Conservation (phyloP, 805 yeast species). For the Candida oleophila region DNA sequence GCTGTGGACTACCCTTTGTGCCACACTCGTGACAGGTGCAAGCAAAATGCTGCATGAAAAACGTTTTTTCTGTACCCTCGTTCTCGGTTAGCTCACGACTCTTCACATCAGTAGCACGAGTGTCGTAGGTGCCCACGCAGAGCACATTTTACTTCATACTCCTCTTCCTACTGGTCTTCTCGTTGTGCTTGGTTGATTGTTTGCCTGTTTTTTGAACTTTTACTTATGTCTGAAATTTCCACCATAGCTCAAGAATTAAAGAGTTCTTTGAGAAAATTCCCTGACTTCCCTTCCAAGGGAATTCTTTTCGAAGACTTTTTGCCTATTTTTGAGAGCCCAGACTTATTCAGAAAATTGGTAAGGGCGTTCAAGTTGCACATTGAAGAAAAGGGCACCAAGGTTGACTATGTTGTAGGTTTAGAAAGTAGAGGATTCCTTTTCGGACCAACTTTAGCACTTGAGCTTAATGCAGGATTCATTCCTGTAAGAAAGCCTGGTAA, state of each 20-base stretch:
- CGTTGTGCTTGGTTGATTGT: not conserved
- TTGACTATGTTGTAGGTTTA: slow-evolving; percentile 90
- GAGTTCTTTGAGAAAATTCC: slow-evolving; percentile 61
- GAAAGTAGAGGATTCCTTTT: slow-evolving; percentile 97
- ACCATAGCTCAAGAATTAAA: slow-evolving; percentile 38
- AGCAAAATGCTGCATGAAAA: not conserved
- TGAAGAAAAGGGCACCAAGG: slow-evolving; percentile 47
- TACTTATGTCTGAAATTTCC: slow-evolving; percentile 23
- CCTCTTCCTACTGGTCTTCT: not conserved
- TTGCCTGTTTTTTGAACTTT: not conserved
- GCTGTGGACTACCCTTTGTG: not conserved
- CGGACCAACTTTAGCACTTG: slow-evolving; percentile 93
- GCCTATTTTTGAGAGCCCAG: slow-evolving; percentile 87
- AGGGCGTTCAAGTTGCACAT: slow-evolving; percentile 79
- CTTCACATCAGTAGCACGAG: not conserved
- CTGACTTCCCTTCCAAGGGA: slow-evolving; percentile 93
- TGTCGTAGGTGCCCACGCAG: not conserved
- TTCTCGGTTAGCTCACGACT: not conserved
- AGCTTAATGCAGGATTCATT: slow-evolving; percentile 83
- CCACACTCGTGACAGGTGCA: not conserved
- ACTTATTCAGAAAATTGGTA: slow-evolving; percentile 74
- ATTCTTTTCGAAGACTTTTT: slow-evolving; percentile 92
- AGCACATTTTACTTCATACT: too few species aligned
- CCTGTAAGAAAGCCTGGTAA: slow-evolving; percentile 96
- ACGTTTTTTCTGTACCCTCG: not conserved